Evolutionary conservation across 2,329 filamentous ascomycete genomes (phyloP), one percentile per base, ranked within the genome.

Genomic region (Leptographium galeiforme): DNA sequence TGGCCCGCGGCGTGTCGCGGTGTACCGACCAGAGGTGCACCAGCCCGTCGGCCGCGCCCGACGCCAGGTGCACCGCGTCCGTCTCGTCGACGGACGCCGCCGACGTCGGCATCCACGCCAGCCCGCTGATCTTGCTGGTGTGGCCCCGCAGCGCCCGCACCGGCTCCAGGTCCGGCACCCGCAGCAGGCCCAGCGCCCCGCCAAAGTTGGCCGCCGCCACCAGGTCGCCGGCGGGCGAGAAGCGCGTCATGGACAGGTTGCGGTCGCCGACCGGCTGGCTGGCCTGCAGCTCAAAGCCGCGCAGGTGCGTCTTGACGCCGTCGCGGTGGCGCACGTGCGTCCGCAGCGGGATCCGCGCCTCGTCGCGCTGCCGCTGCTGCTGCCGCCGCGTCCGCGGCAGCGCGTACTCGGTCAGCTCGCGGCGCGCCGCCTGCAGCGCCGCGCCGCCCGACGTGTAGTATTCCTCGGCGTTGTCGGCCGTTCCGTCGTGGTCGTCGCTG

Each of bases 321-420:
- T 95, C 95, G 55, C 93, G 82, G 65, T 95, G 89, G 62, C 91
- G 93, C 65, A 96, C 86, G 63, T 98, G 93, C 6, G 87, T 93
- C 58, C 89, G 81, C 51, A 97, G 72, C 1, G 88, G 84, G 59
- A 97, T 95, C 1, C 78, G 82, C 25, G 88, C 81, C 66, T 97
- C 93, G 55, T 78, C 73, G 63, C 84, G 87, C 65, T 95, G 89
- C 60, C 84, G 85, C 19, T 79, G 81, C 5, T 93, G 72, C 58
- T 91, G 79, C 60, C 78, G 78, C 65, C 87, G 88, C 50, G 93
- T 87, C 53, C 88, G 77, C 2, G 89, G 89, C 49, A 98, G 70
- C 7, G 89, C 95, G 67, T 84, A 97, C 47, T 78, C 75, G 8
- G 90, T 89, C 57, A 98, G 89, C 32, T 84, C 78, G 61, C 82